Evolutionary conservation across 441 rosid species (phyloP).

Genomic region (Mallotus japonicus): DNA sequence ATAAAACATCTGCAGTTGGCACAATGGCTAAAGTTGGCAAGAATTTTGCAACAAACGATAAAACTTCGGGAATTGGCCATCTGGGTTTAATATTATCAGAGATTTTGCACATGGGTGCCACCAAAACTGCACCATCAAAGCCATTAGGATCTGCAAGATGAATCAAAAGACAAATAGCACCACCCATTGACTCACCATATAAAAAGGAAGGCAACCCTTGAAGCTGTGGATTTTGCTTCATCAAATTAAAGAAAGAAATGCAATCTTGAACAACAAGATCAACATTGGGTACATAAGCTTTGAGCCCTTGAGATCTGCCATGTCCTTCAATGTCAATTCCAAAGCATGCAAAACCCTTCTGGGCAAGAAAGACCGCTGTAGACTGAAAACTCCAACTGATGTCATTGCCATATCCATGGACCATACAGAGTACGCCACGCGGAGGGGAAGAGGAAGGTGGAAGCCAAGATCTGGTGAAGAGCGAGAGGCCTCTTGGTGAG

Average conservation of each 20-base stretch:
- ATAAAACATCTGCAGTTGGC: slow-evolving; percentile 61
- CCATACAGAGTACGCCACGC: slow-evolving; percentile 65
- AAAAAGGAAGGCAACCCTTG: slow-evolving; percentile 54
- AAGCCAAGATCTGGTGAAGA: slow-evolving; percentile 64
- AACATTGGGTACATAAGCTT: slow-evolving; percentile 62
- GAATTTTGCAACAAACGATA: slow-evolving; percentile 49
- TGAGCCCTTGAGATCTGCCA: slow-evolving; percentile 71
- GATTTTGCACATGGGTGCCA: slow-evolving; percentile 87
- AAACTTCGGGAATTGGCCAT: slow-evolving; percentile 69
- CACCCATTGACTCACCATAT: slow-evolving; percentile 88
- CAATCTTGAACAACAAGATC: slow-evolving; percentile 69
- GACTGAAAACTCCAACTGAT: slow-evolving; percentile 81
- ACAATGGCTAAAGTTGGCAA: slow-evolving; percentile 75
- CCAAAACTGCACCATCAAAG: slow-evolving; percentile 66
- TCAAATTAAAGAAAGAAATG: slow-evolving; percentile 46
- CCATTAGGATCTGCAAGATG: slow-evolving; percentile 52
- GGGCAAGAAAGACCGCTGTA: slow-evolving; percentile 70
- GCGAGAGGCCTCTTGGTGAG: slow-evolving; percentile 70
- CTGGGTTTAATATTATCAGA: slow-evolving; percentile 68
- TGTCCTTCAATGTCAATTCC: slow-evolving; percentile 81
- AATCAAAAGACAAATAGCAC: slow-evolving; percentile 61
- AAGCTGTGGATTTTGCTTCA: slow-evolving; percentile 40
- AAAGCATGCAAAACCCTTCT: slow-evolving; percentile 75
- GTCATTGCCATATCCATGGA: slow-evolving; percentile 89
- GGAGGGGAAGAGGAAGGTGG: slow-evolving; percentile 37